Evolutionary conservation across 2,329 filamentous ascomycete species (phyloP).

Genomic region (Geoglossum cookeanum): DNA sequence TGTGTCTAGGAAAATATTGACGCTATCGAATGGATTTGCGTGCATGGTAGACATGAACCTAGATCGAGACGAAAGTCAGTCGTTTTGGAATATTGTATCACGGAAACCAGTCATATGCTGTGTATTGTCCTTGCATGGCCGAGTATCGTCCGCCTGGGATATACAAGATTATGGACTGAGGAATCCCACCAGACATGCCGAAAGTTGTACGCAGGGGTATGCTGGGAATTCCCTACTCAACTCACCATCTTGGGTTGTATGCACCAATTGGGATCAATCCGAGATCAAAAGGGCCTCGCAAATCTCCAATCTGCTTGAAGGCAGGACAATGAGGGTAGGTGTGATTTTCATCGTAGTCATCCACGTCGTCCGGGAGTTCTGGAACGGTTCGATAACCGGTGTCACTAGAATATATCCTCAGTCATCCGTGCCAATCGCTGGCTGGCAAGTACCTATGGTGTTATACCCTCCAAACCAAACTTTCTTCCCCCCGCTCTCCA

Average conservation of each 20-base stretch:
- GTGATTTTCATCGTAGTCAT: constrained; percentile 54
- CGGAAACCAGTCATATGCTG: no score
- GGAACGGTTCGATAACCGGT: constrained; percentile 77
- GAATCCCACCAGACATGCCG: not conserved
- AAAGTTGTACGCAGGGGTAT: constrained; percentile 8
- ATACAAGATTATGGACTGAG: constrained; percentile 14
- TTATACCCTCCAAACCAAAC: constrained; percentile 58
- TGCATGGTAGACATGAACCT: constrained; percentile 62
- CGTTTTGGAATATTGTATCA: not conserved
- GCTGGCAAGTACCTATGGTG: constrained; percentile 6
- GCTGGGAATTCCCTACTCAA: not conserved
- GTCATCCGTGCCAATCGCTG: constrained; percentile 4
- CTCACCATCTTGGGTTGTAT: constrained; percentile 44
- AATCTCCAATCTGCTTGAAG: constrained; percentile 63
- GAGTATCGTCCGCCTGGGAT: not conserved
- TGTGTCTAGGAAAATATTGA: constrained; percentile 78
- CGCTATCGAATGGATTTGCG: constrained; percentile 67
- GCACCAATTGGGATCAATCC: constrained; percentile 88
- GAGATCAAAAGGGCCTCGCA: constrained; percentile 72
- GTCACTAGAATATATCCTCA: constrained; percentile 38
- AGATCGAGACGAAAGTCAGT: not conserved
- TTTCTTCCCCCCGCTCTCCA: constrained; percentile 54
- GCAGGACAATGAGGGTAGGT: constrained; percentile 59
- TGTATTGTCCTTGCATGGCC: not conserved
- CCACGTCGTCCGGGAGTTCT: constrained; percentile 35